phyloP scores from a whole-genome alignment of 345 rosid genomes.

The Raphanus raphanistrum region DNA sequence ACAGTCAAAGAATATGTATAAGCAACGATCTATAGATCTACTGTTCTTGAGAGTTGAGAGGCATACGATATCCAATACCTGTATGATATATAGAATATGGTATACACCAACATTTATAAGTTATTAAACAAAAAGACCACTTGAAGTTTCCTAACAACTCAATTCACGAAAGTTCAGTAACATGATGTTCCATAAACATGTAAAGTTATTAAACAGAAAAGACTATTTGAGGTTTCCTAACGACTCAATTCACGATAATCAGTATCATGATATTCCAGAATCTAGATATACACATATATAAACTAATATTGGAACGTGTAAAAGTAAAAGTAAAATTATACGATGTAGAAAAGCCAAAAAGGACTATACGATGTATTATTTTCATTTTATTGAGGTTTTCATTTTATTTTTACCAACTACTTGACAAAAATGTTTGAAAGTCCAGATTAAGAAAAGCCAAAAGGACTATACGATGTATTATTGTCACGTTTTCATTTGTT shows the following conservation, averaged over 20 bases:
- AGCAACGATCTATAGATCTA: background rate
- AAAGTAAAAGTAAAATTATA: background rate
- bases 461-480: background rate
- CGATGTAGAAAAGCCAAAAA: too few species aligned
- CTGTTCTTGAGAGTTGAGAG: background rate
- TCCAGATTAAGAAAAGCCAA: background rate
- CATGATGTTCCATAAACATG: background rate
- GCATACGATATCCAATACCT: background rate
- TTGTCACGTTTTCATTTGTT: background rate
- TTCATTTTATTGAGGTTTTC: too few species aligned
- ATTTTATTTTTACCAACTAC: background rate
- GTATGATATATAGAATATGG: background rate
- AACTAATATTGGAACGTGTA: background rate
- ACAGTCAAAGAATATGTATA: background rate
- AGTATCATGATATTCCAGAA: background rate
- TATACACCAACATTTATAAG: background rate
- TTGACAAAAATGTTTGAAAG: background rate
- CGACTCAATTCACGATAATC: too few species aligned
- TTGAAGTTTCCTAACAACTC: background rate
- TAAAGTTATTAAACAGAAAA: background rate
- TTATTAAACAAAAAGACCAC: background rate
- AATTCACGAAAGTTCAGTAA: background rate
- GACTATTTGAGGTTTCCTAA: too few species aligned
- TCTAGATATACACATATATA: background rate
- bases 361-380: too few species aligned